Base-by-base conservation (phyloP, 1,284 basidiomycete genomes). In the Vanrija sp. region DNA sequence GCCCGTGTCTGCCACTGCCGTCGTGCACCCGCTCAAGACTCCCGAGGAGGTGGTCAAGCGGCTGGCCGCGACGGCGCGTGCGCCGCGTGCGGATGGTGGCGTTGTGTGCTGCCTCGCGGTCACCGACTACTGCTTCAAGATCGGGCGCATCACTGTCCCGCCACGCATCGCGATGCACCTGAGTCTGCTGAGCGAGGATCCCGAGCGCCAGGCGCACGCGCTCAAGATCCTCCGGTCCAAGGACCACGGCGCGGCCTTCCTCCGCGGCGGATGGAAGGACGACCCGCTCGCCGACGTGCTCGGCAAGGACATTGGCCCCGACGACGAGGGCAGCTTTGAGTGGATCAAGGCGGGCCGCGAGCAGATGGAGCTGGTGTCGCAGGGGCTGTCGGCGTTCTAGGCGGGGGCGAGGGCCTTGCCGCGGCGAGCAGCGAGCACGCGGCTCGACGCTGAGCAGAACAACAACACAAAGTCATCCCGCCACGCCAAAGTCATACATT, bases 121-220 rank as follows among this genome's bases (percentile, higher is more conserved):
- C 47, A 85, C 85, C 39, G 83, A 85, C 60, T 71, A 84, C 51
- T 88, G 86, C 67, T 89, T 85, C 82, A 91, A 91, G 74, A 73
- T 83, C 43, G 86, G 85, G 0, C 80, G 88, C 1, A 83, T 89
- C 58, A 90, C 87, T 12, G 80, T 90, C 50, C 89, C 89, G 4
- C 89, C 89, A 10, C 61, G 71, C 38, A 62, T 73, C 50, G 71
- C 60, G 16, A 48, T 71, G 28, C 66, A 64, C 64, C 38, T 64
- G 28, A 40, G 61, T 29, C 57, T 67, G 38, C 57, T 62, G 28
- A 65, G 62, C 3, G 54, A 61, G 10, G 55, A 56, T 43, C 46
- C 58, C 29, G 52, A 53, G 26, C 51, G 57, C 44, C 62, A 62
- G n/a, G 61, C 55, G 10, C 57, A 55, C 26, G 69, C 67, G 1